Evolutionary conservation across 2,329 filamentous ascomycete species (phyloP).

Genomic region (Phialophora tarda): DNA sequence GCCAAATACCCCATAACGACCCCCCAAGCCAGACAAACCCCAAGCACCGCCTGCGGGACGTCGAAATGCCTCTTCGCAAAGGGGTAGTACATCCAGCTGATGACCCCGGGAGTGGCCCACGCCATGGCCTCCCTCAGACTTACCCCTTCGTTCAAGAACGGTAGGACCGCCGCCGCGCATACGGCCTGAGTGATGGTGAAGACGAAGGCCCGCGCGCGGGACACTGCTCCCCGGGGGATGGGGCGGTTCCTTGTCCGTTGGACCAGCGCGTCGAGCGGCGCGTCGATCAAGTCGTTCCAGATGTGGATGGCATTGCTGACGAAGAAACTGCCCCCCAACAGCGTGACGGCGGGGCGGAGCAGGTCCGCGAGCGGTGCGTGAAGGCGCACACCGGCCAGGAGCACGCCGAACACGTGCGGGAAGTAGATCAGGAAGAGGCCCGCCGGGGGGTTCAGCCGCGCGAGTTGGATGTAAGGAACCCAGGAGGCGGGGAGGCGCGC

Average conservation of each 20-base stretch:
- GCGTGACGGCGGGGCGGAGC: background rate
- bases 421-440: conserved; percentile 3
- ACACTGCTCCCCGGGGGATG: background rate
- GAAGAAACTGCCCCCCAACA: background rate
- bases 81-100: background rate
- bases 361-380: background rate
- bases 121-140: background rate
- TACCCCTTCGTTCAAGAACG: background rate
- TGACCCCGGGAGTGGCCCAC: background rate
- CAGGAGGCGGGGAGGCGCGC: background rate
- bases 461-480: background rate
- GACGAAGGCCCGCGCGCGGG: background rate
- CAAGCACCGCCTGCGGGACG: background rate
- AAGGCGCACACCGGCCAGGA: background rate
- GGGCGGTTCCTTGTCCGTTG: background rate
- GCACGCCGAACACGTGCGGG: background rate
- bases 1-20: background rate
- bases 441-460: background rate
- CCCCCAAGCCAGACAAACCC: background rate
- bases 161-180: background rate
- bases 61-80: conserved; percentile 2
- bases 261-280: conserved; percentile 1
- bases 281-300: conserved; percentile 3
- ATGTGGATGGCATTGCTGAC: background rate
- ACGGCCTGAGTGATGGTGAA: background rate